Evolutionary conservation across 2,329 filamentous ascomycete genomes (phyloP), one percentile per base, ranked within the genome.

Genomic region (Didymella segeticola): DNA sequence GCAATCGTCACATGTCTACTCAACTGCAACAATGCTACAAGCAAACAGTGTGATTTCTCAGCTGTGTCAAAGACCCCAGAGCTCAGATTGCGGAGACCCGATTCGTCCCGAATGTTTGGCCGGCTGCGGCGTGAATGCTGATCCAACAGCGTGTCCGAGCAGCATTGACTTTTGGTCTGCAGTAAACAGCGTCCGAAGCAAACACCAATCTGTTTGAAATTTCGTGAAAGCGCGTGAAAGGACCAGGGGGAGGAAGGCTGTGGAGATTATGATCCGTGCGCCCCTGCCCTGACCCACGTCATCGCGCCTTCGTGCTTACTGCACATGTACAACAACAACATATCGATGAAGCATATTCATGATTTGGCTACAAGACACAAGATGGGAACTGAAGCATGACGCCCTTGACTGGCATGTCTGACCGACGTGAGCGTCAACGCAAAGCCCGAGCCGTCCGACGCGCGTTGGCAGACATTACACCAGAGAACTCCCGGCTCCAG

Each of bases 401-500:
- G 33, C 25, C 38, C 11, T 23, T 46, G 0, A 42, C 43, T 10
- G 26, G 23, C 3, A 9, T 52, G 14, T 59, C 47, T 25, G 37
- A 49, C 22, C 58, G 55, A 12, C 49, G 52, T 31, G 38, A 52
- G 15, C 61, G 63, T 5, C 53, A 66, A 36, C 56, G 55, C 9
- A 36, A 12, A 5, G 47, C 56, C 15, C 61, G 65, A 19, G 56
- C 56, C 12, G 47, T 58, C 8, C 61, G 66, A 11, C 58, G 63
- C 12, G 20, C 30, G 4, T 57, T 71, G 3, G 48, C 50, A 22
- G 25, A 50, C 5, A 63, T 69, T 11, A 61, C 56, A 7, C 60
- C 64, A 0, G 33, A 43, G 11, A 67, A 60, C 11, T 64, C 59
- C 5, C 43, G 59, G 8, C 42, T 36, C 4, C 70, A 72, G 34